Percentiles rank a stretch among this genome's conserved stretches.
Evolutionary conservation across 2,329 filamentous ascomycete species (phyloP).

Genomic region (Aureobasidium melanogenum): DNA sequence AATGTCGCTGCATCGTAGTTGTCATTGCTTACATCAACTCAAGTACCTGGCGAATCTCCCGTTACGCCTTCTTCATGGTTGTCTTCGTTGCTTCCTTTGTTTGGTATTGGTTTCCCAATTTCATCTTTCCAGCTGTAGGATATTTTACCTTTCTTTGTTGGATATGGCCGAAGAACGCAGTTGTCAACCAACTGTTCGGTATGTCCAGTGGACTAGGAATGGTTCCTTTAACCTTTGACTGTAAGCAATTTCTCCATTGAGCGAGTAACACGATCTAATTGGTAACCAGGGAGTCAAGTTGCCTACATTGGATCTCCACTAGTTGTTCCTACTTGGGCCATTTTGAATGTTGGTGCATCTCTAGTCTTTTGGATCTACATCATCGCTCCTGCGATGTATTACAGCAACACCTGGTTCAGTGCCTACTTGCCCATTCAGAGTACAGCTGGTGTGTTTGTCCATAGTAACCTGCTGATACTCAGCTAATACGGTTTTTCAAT

Average conservation of each 20-base stretch:
- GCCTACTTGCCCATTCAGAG: background rate
- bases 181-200: slow-evolving; percentile 78
- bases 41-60: slow-evolving; percentile 50
- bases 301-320: slow-evolving; percentile 47
- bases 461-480: too few relatives aligned
- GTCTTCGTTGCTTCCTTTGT: slow-evolving; percentile 62
- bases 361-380: background rate
- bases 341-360: background rate
- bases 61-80: slow-evolving; percentile 75
- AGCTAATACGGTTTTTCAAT: too few relatives aligned
- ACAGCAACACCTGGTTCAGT: background rate
- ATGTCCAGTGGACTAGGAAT: slow-evolving; percentile 74
- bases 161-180: slow-evolving; percentile 76
- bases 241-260: background rate
- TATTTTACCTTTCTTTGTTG: slow-evolving; percentile 87
- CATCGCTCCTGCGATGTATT: background rate
- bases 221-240: slow-evolving; percentile 72
- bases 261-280: too few relatives aligned
- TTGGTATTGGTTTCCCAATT: slow-evolving; percentile 78
- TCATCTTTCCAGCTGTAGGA: slow-evolving; percentile 74
- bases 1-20: background rate
- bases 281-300: slow-evolving; percentile 58
- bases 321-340: background rate
- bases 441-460: background rate
- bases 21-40: background rate